These are phyloP conservation scores for Dictyostelium citrinum DNA, from an alignment of 78 protist species.

Conservation along the genomic window DNA sequence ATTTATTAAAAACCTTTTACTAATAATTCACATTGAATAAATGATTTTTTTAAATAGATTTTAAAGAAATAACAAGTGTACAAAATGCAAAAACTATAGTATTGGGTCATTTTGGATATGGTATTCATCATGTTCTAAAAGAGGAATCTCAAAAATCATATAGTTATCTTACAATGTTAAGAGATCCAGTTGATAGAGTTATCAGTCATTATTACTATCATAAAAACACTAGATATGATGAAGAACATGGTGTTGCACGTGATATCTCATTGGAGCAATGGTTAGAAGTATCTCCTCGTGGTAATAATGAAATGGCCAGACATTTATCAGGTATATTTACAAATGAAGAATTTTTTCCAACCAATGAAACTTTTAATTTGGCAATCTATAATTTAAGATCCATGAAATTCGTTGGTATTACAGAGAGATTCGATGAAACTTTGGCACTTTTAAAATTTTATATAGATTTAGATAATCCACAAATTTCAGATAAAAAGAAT, in stretches of 20 bases:
- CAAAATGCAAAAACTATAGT: not conserved
- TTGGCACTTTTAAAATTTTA: not conserved
- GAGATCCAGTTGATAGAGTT: slow-evolving; percentile 61
- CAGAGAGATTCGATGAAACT: slow-evolving; percentile 32
- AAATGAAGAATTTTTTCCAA: not conserved
- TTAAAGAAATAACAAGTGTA: not conserved
- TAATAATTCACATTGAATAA: no score
- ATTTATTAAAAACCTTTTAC: no score
- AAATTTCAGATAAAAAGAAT: not conserved
- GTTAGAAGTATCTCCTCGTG: not conserved
- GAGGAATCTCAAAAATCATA: not conserved
- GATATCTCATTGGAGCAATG: not conserved
- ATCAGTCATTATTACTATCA: slow-evolving; percentile 8
- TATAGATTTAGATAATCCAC: not conserved
- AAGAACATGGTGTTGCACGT: not conserved
- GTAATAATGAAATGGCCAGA: slow-evolving; percentile 20
- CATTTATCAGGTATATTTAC: slow-evolving; percentile 4
- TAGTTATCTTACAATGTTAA: slow-evolving; percentile 24
- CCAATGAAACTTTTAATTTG: not conserved
- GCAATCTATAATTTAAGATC: not conserved
- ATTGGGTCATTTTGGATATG: not conserved
- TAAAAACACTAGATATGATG: not conserved
- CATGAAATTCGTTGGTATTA: slow-evolving; percentile 31
- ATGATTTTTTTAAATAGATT: not conserved
- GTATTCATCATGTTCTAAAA: not conserved